Evolutionary conservation across 148 eudicot species (phyloP).

Genomic region (Pharnaceum exiguum): DNA sequence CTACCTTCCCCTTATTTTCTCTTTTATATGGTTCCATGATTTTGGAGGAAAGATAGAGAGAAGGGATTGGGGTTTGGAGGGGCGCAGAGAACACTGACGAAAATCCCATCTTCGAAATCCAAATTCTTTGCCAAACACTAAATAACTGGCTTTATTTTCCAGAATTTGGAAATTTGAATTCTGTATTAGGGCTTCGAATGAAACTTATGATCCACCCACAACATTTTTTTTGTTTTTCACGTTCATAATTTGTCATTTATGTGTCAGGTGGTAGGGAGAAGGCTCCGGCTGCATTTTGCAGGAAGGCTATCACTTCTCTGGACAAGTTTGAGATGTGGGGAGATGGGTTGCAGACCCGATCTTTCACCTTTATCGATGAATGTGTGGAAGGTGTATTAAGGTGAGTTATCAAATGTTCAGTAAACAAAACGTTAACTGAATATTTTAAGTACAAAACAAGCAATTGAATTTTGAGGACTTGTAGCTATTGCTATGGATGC

Average conservation of each 20-base stretch:
- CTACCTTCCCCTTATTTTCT: too few species aligned
- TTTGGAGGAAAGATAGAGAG: too few species aligned
- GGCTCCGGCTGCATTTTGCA: slow-evolving; percentile 58
- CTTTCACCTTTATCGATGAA: slow-evolving; percentile 56
- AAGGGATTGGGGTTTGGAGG: too few species aligned
- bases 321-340: slow-evolving; percentile 68
- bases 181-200: too few species aligned
- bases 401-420: slow-evolving; percentile 13
- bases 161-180: too few species aligned
- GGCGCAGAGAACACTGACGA: too few species aligned
- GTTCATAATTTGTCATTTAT: background rate
- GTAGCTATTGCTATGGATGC: too few species aligned
- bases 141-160: too few species aligned
- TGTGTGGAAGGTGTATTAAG: slow-evolving; percentile 60
- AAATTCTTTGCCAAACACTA: too few species aligned
- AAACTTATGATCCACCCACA: background rate
- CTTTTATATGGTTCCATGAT: too few species aligned
- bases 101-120: too few species aligned
- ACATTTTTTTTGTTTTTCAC: background rate
- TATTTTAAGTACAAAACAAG: background rate
- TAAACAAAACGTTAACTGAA: background rate
- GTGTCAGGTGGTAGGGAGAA: slow-evolving; percentile 48
- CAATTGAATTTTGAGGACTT: too few species aligned
- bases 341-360: slow-evolving; percentile 49
- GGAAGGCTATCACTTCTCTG: slow-evolving; percentile 42